These are phyloP conservation scores for Sporisorium scitamineum DNA, from an alignment of 1,284 basidiomycete species.

Conservation along the genomic window DNA sequence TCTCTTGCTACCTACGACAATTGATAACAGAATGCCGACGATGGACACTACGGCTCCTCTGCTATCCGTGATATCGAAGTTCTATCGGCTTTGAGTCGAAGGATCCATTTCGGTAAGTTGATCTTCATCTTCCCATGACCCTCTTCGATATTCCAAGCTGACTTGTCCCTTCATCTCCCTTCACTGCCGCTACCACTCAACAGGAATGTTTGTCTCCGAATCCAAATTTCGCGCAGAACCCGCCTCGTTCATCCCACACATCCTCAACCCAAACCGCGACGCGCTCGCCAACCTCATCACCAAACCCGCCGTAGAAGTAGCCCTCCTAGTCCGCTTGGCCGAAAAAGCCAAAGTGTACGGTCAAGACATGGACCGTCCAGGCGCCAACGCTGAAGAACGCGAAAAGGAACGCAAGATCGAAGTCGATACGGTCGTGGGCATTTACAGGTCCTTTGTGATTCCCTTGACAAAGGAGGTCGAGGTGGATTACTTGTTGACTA, in stretches of 20 bases:
- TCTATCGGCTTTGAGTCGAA: slow-evolving; percentile 90
- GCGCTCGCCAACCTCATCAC: slow-evolving; percentile 83
- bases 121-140: too few species aligned
- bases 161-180: neutral
- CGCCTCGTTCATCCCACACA: slow-evolving; percentile 89
- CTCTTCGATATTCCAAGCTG: neutral
- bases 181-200: neutral
- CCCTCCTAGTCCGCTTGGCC: slow-evolving; percentile 83
- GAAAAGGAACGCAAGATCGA: slow-evolving; percentile 79
- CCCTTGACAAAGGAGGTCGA: slow-evolving; percentile 98
- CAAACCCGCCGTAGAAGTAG: slow-evolving; percentile 92
- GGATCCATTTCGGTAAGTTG: slow-evolving; percentile 93
- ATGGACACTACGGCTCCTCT: slow-evolving; percentile 96
- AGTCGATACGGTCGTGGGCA: slow-evolving; percentile 87
- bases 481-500: slow-evolving; percentile 71
- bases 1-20: neutral
- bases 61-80: slow-evolving; percentile 95
- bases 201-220: slow-evolving; percentile 98
- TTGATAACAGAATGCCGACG: slow-evolving; percentile 76
- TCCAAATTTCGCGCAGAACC: slow-evolving; percentile 91
- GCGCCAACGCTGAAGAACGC: slow-evolving; percentile 28
- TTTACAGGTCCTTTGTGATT: slow-evolving; percentile 95
- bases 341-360: slow-evolving; percentile 95
- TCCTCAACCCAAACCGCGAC: slow-evolving; percentile 82
- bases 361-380: slow-evolving; percentile 78